These are phyloP conservation scores for Phytophthora citricola DNA, from an alignment of 352 stramenopile species.

Conservation along the genomic window DNA sequence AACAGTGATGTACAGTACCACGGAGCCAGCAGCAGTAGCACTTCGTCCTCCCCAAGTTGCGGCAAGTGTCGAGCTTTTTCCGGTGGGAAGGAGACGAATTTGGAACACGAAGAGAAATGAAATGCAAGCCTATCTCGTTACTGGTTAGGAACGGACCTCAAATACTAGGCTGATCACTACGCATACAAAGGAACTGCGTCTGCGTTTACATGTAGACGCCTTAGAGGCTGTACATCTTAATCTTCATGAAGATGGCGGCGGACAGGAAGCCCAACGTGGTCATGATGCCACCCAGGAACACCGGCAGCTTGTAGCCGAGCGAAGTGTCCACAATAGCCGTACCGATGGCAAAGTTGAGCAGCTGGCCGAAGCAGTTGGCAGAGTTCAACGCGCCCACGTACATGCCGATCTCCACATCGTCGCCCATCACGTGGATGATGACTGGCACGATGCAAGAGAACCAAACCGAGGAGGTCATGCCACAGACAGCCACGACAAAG, in stretches of 20 bases:
- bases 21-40: neutral
- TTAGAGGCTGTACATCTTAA: slow-evolving; percentile 74
- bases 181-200: slow-evolving; percentile 20
- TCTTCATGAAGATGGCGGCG: slow-evolving; percentile 47
- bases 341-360: slow-evolving; percentile 34
- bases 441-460: slow-evolving; percentile 27
- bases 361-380: slow-evolving; percentile 42
- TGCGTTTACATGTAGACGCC: neutral
- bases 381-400: slow-evolving; percentile 68
- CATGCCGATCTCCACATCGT: slow-evolving; percentile 32
- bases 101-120: slow-evolving; percentile 6
- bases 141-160: slow-evolving; percentile 3
- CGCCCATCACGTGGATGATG: slow-evolving; percentile 29
- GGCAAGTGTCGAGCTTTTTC: slow-evolving; percentile 11
- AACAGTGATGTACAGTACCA: neutral
- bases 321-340: slow-evolving; percentile 36
- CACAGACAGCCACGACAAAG: slow-evolving; percentile 41
- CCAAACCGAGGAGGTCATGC: slow-evolving; percentile 48
- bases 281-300: slow-evolving; percentile 38
- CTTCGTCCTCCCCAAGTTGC: neutral
- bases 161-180: slow-evolving; percentile 17
- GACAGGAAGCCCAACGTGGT: slow-evolving; percentile 48
- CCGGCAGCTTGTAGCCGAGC: slow-evolving; percentile 43
- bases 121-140: slow-evolving; percentile 25
- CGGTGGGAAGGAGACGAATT: neutral